Conservation (phyloP, 176 grass and related monocot species). For the Ampelocalamus luodianensis region DNA sequence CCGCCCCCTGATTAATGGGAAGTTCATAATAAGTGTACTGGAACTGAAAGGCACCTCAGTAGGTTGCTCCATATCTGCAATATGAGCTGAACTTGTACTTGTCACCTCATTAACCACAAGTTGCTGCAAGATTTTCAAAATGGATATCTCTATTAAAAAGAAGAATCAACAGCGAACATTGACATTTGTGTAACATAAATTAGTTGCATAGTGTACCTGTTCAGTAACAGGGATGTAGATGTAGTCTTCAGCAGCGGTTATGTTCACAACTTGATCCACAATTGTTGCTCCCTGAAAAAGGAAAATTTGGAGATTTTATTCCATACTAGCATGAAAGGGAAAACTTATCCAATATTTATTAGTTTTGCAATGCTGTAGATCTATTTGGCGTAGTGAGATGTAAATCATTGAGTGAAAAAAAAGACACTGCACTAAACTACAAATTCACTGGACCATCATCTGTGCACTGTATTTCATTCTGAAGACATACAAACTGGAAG, state of each 20-base stretch:
- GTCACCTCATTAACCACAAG: conserved; percentile 55
- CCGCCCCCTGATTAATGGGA: neutral
- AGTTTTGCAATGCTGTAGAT: neutral
- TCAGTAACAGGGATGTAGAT: conserved; percentile 75
- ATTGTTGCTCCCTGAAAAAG: conserved; percentile 87
- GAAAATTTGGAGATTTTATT: neutral
- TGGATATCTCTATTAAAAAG: conserved; percentile 26
- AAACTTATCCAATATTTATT: neutral
- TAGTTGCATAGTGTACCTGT: conserved; percentile 52
- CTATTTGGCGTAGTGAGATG: neutral
- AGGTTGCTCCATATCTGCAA: conserved; percentile 48
- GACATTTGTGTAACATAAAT: conserved; percentile 37
- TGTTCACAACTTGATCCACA: conserved; percentile 83
- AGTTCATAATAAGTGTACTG: conserved; percentile 27
- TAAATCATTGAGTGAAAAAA: conserved; percentile 11
- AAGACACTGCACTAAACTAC: neutral
- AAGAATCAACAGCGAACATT: neutral
- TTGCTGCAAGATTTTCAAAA: conserved; percentile 63
- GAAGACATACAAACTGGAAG: conserved; percentile 14
- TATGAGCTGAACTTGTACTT: conserved; percentile 54
- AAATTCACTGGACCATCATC: neutral
- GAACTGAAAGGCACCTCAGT: conserved; percentile 63
- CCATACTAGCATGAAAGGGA: neutral
- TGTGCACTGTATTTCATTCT: neutral
- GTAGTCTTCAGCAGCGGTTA: conserved; percentile 88